Evolutionary conservation across 1,284 basidiomycete species (phyloP).

Genomic region (Melampsora medusae): DNA sequence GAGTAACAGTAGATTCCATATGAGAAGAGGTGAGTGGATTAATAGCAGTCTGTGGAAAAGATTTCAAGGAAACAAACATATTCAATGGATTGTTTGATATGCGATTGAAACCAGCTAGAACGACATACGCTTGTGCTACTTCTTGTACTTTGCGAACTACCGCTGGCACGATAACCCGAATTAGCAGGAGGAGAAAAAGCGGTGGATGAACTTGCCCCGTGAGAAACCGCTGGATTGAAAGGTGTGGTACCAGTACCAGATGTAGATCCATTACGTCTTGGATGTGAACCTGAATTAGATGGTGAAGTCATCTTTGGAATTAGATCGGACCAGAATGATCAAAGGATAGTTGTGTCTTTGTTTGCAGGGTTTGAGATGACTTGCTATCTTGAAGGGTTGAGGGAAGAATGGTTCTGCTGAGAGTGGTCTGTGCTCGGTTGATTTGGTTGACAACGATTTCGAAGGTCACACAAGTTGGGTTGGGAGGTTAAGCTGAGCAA

Average conservation of each 20-base stretch:
- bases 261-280: conserved; percentile 10
- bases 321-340: too few species aligned
- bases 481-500: too few species aligned
- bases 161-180: conserved; percentile 17
- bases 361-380: too few species aligned
- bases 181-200: conserved; percentile 1
- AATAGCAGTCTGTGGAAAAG: conserved; percentile 9
- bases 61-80: conserved; percentile 6
- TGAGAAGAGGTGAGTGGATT: conserved; percentile 48
- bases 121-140: conserved; percentile 19
- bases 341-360: too few species aligned
- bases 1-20: conserved; percentile 87
- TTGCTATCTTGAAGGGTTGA: too few species aligned
- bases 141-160: conserved; percentile 25
- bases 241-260: conserved; percentile 1
- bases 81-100: not conserved
- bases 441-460: too few species aligned
- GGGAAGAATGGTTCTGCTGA: too few species aligned
- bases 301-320: not conserved
- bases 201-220: not conserved
- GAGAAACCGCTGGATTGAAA: conserved; percentile 11
- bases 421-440: too few species aligned
- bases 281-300: not conserved
- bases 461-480: too few species aligned
- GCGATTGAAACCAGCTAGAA: not conserved